Percentiles rank a stretch among this genome's conserved stretches.
phyloP scores from a whole-genome alignment of 1,139 yeast species.

The Meyerozyma guilliermondii region DNA sequence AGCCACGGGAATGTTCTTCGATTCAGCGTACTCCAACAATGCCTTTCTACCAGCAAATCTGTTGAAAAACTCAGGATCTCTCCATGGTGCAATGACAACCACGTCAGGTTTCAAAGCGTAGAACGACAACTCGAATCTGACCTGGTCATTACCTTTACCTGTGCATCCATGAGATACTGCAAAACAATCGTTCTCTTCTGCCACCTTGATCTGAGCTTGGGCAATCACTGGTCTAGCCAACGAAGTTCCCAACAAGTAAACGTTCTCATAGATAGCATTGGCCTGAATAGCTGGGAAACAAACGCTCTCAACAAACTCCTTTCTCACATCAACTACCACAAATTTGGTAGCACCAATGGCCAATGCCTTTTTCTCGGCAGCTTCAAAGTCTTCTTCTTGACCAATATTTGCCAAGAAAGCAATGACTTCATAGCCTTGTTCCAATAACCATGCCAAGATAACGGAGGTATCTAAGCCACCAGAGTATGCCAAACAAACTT shows the following conservation, averaged over 20 bases:
- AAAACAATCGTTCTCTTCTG: slow-evolving; percentile 95
- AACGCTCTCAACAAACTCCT: slow-evolving; percentile 89
- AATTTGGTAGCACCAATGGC: slow-evolving; percentile 96
- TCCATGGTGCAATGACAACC: slow-evolving; percentile 97
- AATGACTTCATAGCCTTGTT: slow-evolving; percentile 95
- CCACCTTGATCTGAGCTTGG: slow-evolving; percentile 94
- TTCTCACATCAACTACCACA: slow-evolving; percentile 90
- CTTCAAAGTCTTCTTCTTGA: slow-evolving; percentile 98
- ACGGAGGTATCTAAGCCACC: slow-evolving; percentile 99
- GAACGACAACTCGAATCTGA: slow-evolving; percentile 92
- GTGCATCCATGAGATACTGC: slow-evolving; percentile 99
- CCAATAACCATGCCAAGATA: slow-evolving; percentile 95
- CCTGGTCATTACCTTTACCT: slow-evolving; percentile 99
- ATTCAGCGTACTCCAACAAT: slow-evolving; percentile 86
- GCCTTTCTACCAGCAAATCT: slow-evolving; percentile 98
- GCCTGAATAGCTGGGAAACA: slow-evolving; percentile 96
- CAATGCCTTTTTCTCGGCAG: slow-evolving; percentile 92
- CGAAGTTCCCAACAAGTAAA: slow-evolving; percentile 92
- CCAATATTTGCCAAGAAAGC: slow-evolving; percentile 98
- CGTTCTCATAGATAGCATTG: slow-evolving; percentile 96
- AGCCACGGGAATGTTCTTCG: slow-evolving; percentile 86
- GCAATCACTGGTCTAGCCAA: slow-evolving; percentile 98
- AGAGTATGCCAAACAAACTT: slow-evolving; percentile 97
- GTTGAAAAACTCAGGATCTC: slow-evolving; percentile 91
- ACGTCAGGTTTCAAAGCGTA: slow-evolving; percentile 98